Conservation (phyloP, 2,329 filamentous ascomycete species). For the Phyllosticta citrichinensis region DNA sequence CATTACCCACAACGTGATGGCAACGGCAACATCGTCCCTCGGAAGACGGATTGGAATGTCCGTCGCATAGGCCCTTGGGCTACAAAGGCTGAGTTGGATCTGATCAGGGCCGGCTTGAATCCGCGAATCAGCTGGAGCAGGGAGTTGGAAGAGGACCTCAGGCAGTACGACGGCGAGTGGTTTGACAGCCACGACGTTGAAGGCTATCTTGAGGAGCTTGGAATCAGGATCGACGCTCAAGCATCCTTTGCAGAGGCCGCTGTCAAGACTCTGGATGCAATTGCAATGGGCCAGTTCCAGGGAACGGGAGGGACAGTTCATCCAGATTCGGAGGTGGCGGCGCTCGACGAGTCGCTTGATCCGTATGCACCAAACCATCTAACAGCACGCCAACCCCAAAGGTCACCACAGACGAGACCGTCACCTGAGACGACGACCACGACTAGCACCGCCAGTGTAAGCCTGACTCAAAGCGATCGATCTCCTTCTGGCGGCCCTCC, state of each 20-base stretch:
- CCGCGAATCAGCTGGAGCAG: background rate
- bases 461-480: background rate
- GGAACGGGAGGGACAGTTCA: background rate
- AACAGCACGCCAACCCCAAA: background rate
- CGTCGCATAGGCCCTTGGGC: slow-evolving; percentile 20
- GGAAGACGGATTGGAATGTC: slow-evolving; percentile 23
- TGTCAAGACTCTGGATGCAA: slow-evolving; percentile 30
- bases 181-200: slow-evolving; percentile 71
- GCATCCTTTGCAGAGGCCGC: slow-evolving; percentile 50
- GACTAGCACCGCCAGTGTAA: background rate
- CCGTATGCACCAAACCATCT: slow-evolving; percentile 8
- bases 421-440: background rate
- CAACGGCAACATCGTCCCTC: slow-evolving; percentile 26
- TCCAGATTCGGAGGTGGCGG: slow-evolving; percentile 4
- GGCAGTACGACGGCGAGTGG: slow-evolving; percentile 63
- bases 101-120: background rate
- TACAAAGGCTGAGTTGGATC: background rate
- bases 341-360: slow-evolving; percentile 3
- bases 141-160: slow-evolving; percentile 38
- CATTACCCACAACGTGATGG: slow-evolving; percentile 44
- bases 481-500: background rate
- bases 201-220: slow-evolving; percentile 55
- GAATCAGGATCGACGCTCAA: slow-evolving; percentile 51
- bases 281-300: background rate
- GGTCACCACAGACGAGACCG: background rate